Base-by-base conservation (phyloP, 2,329 filamentous ascomycete species). In the Stemphylium beticola region DNA sequence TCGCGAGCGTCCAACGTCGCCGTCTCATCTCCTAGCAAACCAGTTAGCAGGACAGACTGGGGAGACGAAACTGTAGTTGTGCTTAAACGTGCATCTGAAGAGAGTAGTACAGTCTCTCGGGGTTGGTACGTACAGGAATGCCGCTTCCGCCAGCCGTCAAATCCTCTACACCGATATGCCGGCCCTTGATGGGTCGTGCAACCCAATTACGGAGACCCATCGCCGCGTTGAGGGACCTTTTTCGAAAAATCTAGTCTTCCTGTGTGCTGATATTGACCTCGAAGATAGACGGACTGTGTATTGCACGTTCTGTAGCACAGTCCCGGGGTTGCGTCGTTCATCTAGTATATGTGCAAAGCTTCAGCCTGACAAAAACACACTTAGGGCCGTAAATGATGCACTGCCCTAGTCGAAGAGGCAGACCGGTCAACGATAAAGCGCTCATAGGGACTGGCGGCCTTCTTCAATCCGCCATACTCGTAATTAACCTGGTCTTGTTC, bases 151-250 rank as follows among this genome's bases (percentile, higher is more conserved):
- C 70, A 29, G 61, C 63, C 12, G 66, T 71, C n/a, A 73, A 53
- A 38, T 73, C 68, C 49, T 68, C 63, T 2, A 73, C 60, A 22
- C 70, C 70, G 22, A 73, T 45, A 20, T 65, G 65, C 11, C 61
- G 67, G 17, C 70, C 68, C 38, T 62, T 66, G 55, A 71, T 67
- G 33, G 69, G 70, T 5, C 68, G 68, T 31, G 60, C 57, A 15
- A 72, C 47, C 70, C 70, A 73, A 29, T 69, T 71, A 14, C 65
- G 68, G 12, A 72, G 58, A 33, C 70, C 70, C 70, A 67, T 66
- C 9, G 31, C 44, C 18, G 32, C 26, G 26, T 29, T 31, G n/a
- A 22, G 12, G 14, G n/a, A 2, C 4, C 12, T 14, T 6, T 24
- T 34, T 20, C 10, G 12, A 4, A 34, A 5, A 24, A 34, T n/a